phyloP scores from a whole-genome alignment of 164 flowering plant genomes.

The Vitis vinifera region DNA sequence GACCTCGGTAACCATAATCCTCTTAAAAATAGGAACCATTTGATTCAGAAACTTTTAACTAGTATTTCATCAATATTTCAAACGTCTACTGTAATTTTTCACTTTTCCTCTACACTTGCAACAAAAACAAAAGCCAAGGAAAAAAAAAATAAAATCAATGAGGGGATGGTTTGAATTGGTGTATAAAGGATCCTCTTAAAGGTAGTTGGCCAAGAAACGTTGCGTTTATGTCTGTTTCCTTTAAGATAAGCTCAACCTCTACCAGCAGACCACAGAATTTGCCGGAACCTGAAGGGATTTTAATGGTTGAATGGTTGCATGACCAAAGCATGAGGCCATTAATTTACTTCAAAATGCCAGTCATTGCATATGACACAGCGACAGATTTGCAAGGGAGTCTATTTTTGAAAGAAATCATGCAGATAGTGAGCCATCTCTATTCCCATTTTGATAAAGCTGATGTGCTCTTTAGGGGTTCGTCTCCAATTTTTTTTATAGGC shows the following conservation, averaged over 20 bases:
- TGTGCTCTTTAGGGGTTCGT: slow-evolving; percentile 11
- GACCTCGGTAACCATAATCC: too few species aligned
- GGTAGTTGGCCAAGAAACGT: slow-evolving; percentile 33
- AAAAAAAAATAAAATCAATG: background rate
- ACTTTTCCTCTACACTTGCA: too few species aligned
- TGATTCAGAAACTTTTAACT: too few species aligned
- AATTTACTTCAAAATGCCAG: slow-evolving; percentile 16
- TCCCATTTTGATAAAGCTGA: slow-evolving; percentile 6
- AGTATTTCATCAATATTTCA: too few species aligned
- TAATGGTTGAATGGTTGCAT: slow-evolving; percentile 1
- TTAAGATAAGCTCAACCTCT: background rate
- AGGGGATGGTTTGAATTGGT: background rate
- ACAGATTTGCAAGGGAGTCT: slow-evolving; percentile 33
- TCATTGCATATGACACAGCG: slow-evolving; percentile 22
- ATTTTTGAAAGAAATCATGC: slow-evolving; percentile 42
- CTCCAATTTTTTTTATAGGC: slow-evolving; percentile 57
- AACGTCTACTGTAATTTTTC: too few species aligned
- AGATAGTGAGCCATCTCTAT: slow-evolving; percentile 17
- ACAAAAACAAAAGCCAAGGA: too few species aligned
- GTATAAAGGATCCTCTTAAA: background rate
- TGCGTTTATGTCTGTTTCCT: slow-evolving; percentile 10
- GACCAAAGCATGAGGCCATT: slow-evolving; percentile 36
- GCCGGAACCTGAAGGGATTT: slow-evolving; percentile 22
- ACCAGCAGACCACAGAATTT: slow-evolving; percentile 31
- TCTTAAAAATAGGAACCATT: too few species aligned